Base-by-base conservation (phyloP, 208 protist genomes). In the Phytomonas francai region DNA sequence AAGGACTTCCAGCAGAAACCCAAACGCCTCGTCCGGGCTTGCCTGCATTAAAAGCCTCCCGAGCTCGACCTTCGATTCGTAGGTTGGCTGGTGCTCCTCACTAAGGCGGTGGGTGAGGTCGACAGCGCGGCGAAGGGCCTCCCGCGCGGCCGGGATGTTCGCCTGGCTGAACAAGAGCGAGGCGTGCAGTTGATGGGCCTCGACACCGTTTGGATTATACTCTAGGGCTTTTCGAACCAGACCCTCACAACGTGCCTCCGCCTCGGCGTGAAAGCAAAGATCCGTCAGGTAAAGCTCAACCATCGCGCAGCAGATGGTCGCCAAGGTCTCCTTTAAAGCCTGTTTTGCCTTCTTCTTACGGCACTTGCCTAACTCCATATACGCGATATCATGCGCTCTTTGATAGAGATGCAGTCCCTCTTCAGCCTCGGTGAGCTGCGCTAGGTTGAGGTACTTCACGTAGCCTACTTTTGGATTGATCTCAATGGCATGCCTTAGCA, bases 371-470 rank as follows among this genome's bases (percentile, higher is more conserved):
- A 93, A 73, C 77, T 87, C 87, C 36, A 59, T 58, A 11, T 78
- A 73, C 27, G 88, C 81, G 32, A 95, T 81, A 30, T 91, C 67
- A 67, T 87, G 79, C 28, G 89, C 89, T 66, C 86, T 86, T 32
- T 80, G 73, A 81, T 96, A 97, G 70, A 76, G 91, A 66, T 84
- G 74, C 31, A 97, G 73, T 4, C 85, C 84, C 75, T 96, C 90
- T 3, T 80, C 58, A 0, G 81, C 83, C 30, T 92, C 85, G 66
- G 75, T 85, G 9, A 97, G 78, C 73, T 97, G 92, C 12, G 89
- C 92, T 39, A 97, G 70, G 59, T 94, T 94, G 29, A 97, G 74
- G 77, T 97, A 97, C 81, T 96, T 96, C 30, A 93, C 88, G 69
- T 87, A 85, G 51, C 90, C 91, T 32, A 80, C 74, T 63, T 94